These are phyloP conservation scores for Talaromyces verruculosus DNA, from an alignment of 2,329 filamentous ascomycete species.

Conservation along the genomic window DNA sequence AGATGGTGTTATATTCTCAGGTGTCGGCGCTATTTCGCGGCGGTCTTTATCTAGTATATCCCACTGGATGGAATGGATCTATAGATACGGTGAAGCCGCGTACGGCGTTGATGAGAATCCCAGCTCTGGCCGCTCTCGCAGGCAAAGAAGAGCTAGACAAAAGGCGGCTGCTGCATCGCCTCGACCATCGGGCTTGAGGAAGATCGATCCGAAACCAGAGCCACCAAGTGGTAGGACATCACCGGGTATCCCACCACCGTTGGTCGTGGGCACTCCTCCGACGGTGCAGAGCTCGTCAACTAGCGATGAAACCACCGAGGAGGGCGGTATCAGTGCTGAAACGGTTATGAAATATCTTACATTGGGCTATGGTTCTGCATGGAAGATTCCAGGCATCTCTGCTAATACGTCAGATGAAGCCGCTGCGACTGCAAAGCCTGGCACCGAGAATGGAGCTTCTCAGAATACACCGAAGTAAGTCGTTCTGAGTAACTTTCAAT, in stretches of 20 bases:
- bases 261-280: conserved; percentile 33
- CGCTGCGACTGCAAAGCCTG: conserved; percentile 22
- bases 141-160: conserved; percentile 35
- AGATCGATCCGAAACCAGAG: conserved; percentile 21
- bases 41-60: conserved; percentile 71
- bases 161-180: conserved; percentile 12
- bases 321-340: conserved; percentile 43
- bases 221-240: conserved; percentile 31
- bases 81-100: conserved; percentile 76
- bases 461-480: conserved; percentile 11
- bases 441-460: background rate
- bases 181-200: conserved; percentile 16
- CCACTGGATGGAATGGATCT: conserved; percentile 86
- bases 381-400: conserved; percentile 42
- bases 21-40: conserved; percentile 70
- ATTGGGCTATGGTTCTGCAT: conserved; percentile 51
- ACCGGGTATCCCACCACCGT: conserved; percentile 47
- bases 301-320: conserved; percentile 27
- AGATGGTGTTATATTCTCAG: conserved; percentile 85
- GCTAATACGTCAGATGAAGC: conserved; percentile 29
- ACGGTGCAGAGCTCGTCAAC: conserved; percentile 23
- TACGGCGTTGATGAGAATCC: conserved; percentile 84
- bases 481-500: background rate
- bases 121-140: conserved; percentile 59
- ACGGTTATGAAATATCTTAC: conserved; percentile 52